Base-by-base conservation (phyloP, 139 green algal species). In the Cymbomonas tetramitiformis region DNA sequence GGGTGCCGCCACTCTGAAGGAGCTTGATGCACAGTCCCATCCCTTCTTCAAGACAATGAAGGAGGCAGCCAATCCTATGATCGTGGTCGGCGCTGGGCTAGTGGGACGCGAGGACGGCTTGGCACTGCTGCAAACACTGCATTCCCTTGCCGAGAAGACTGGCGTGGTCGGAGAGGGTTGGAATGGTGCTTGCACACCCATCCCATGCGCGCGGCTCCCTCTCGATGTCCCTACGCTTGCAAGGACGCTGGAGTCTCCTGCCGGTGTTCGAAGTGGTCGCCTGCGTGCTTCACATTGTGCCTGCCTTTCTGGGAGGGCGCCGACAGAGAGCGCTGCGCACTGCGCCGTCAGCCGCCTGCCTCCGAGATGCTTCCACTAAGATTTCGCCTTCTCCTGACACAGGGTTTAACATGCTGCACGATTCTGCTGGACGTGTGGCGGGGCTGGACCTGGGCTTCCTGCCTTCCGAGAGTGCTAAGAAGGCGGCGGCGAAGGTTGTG, bases 321-420 rank as follows among this genome's bases (percentile, higher is more conserved):
- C n/a, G n/a, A n/a, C n/a, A n/a, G n/a, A n/a, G n/a, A n/a, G n/a
- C n/a, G n/a, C n/a, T n/a, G n/a, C n/a, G n/a, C n/a, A n/a, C n/a
- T n/a, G n/a, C n/a, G n/a, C n/a, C n/a, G n/a, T n/a, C n/a, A n/a
- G n/a, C n/a, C n/a, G n/a, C n/a, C n/a, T n/a, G n/a, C n/a, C n/a
- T n/a, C n/a, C n/a, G n/a, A n/a, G n/a, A n/a, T n/a, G n/a, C n/a
- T n/a, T n/a, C n/a, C n/a, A n/a, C n/a, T n/a, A n/a, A n/a, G n/a
- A n/a, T n/a, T n/a, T n/a, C n/a, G n/a, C n/a, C n/a, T n/a, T 51
- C 88, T n/a, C n/a, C n/a, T n/a, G n/a, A n/a, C n/a, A n/a, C n/a
- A n/a, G n/a, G 89, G 47, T 93, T 90, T 76, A 96, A 96, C 58
- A 72, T 98, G 47, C 75, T 98, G 38, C 92, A 98, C 53, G 83